These are phyloP conservation scores for Eutypella sp. DNA, from an alignment of 2,329 filamentous ascomycete genomes.

Conservation along the genomic window DNA sequence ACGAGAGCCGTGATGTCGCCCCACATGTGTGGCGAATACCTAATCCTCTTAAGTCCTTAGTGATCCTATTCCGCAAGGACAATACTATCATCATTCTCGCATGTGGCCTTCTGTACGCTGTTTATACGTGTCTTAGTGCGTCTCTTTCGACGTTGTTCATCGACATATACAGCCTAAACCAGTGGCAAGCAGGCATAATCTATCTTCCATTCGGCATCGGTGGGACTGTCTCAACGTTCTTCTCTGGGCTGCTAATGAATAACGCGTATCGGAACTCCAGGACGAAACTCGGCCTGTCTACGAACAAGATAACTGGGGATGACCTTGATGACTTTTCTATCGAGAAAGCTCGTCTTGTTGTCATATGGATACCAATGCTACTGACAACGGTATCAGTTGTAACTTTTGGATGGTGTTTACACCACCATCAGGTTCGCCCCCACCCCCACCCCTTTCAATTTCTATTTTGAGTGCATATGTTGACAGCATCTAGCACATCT, in stretches of 20 bases:
- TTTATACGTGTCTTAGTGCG: constrained; percentile 17
- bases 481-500: constrained; percentile 8
- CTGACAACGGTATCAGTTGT: constrained; percentile 3
- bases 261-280: constrained; percentile 12
- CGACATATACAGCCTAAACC: constrained; percentile 16
- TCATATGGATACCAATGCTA: constrained; percentile 8
- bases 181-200: constrained; percentile 19
- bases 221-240: constrained; percentile 15
- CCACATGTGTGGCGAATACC: constrained; percentile 2
- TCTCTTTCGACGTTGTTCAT: constrained; percentile 19
- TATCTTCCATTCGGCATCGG: constrained; percentile 21
- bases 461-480: neutral
- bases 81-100: constrained; percentile 14
- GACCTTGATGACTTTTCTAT: constrained; percentile 14
- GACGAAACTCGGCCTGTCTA: constrained; percentile 9
- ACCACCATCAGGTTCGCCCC: constrained; percentile 11
- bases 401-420: constrained; percentile 10
- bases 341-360: constrained; percentile 7
- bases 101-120: constrained; percentile 13
- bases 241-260: constrained; percentile 14
- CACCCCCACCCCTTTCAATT: neutral
- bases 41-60: constrained; percentile 15
- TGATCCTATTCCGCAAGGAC: constrained; percentile 10
- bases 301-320: constrained; percentile 10
- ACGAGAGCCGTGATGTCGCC: neutral